Evolutionary conservation across 345 rosid genomes (phyloP), one percentile per base, ranked within the genome.

Genomic region (Carallia brachiata): DNA sequence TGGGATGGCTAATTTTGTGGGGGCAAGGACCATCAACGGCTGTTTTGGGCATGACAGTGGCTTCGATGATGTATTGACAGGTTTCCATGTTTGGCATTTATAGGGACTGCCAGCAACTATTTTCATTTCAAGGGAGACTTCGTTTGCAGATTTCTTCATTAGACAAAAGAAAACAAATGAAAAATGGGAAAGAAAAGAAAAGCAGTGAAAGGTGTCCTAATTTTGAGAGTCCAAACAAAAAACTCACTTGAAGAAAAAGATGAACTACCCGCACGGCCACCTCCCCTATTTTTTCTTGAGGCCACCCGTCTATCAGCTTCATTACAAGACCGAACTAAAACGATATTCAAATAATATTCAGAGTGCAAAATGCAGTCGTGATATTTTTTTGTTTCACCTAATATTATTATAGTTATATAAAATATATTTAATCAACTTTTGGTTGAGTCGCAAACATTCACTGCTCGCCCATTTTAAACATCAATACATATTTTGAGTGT

Each of bases 41-140:
- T 66, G 48, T 37, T 69, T 69, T 66, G 30, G 82, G 52, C 55
- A 54, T 31, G 61, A 65, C 59, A 34, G 12, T 58, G 68, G 55
- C 50, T 10, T 77, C 52, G 74, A 57, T 72, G 69, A 73, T 81
- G 77, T 72, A 72, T 71, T 72, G 77, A 76, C 79, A 78, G 80
- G 73, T 76, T 71, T 73, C 48, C 62, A 52, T 68, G 66, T 73
- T 73, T 73, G 77, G 75, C 81, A 76, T 74, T 73, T 76, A 73
- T 58, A 82, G 76, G 63, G 47, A 55, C 70, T 70, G 77, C 77
- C 81, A 68, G 50, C 80, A 63, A 63, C 60, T 47, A 48, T 31
- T 66, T 17, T 32, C 34, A 23, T 23, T 23, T 28, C 58, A 19
- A 53, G 50, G 12, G 31, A 19, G 30, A 48, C 32, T 17, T 19